Evolutionary conservation across 768 basidiomycete species (phyloP).

Genomic region (Suillus placidus): DNA sequence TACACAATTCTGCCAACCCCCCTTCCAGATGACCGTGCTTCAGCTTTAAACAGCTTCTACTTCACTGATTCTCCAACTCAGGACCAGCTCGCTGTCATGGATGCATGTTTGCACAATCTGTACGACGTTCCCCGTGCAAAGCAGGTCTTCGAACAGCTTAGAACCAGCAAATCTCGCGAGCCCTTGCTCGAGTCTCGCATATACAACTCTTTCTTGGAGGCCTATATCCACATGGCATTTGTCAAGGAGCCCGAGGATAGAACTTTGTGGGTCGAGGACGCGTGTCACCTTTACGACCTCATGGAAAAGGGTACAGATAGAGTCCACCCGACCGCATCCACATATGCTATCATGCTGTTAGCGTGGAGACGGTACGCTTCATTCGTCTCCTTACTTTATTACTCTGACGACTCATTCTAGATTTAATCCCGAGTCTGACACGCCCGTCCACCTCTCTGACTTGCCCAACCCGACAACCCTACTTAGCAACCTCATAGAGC

Average conservation of each 20-base stretch:
- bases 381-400: background rate
- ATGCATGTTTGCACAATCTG: constrained; percentile 76
- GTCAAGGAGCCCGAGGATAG: constrained; percentile 46
- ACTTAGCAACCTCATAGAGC: constrained; percentile 48
- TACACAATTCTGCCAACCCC: constrained; percentile 71
- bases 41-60: constrained; percentile 48
- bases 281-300: constrained; percentile 59
- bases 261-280: constrained; percentile 62
- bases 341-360: constrained; percentile 72
- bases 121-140: constrained; percentile 81
- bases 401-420: constrained; percentile 31
- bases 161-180: constrained; percentile 44
- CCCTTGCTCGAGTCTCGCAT: constrained; percentile 48
- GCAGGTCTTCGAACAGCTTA: constrained; percentile 67
- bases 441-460: constrained; percentile 19
- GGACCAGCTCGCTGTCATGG: constrained; percentile 76
- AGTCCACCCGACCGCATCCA: constrained; percentile 52
- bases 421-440: constrained; percentile 40
- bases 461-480: constrained; percentile 32
- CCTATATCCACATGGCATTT: constrained; percentile 62
- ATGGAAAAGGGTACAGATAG: constrained; percentile 55
- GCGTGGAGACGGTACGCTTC: constrained; percentile 54
- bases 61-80: constrained; percentile 68
- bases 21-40: constrained; percentile 51
- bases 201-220: constrained; percentile 69